A percentile compares a stretch with the other conserved stretches of the same genome.
These are phyloP conservation scores for Gymnopilus junonius DNA, from an alignment of 768 basidiomycete genomes.

Conservation along the genomic window DNA sequence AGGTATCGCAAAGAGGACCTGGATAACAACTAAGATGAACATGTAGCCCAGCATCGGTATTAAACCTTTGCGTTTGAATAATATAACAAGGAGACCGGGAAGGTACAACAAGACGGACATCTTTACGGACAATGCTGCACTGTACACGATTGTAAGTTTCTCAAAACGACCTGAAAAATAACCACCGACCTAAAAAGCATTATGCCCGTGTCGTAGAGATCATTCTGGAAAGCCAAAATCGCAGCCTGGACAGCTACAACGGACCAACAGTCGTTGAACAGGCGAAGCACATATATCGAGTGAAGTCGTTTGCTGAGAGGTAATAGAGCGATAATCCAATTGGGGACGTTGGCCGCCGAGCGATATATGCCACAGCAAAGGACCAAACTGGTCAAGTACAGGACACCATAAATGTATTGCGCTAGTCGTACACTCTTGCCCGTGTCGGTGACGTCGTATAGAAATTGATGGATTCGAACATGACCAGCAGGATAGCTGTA, in stretches of 20 bases:
- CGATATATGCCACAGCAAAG: constrained; percentile 73
- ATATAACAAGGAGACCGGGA: constrained; percentile 83
- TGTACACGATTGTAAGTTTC: constrained; percentile 31
- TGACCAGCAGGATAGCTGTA: constrained; percentile 94
- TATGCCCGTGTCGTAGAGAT: constrained; percentile 63
- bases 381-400: constrained; percentile 73
- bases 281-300: constrained; percentile 87
- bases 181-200: constrained; percentile 72
- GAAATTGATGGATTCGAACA: constrained; percentile 75
- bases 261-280: constrained; percentile 97
- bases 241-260: constrained; percentile 67
- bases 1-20: constrained; percentile 67
- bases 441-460: constrained; percentile 65
- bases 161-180: background rate
- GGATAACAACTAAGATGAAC: constrained; percentile 48
- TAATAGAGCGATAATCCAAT: constrained; percentile 73
- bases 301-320: constrained; percentile 92
- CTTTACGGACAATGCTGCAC: constrained; percentile 87
- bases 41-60: constrained; percentile 54
- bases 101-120: constrained; percentile 94
- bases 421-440: constrained; percentile 65
- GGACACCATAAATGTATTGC: constrained; percentile 76
- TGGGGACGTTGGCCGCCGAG: constrained; percentile 62
- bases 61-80: constrained; percentile 76
- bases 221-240: constrained; percentile 65